Evolutionary conservation across 352 stramenopile genomes (phyloP), one percentile per base, ranked within the genome.

Genomic region (Phytophthora podocarpi): DNA sequence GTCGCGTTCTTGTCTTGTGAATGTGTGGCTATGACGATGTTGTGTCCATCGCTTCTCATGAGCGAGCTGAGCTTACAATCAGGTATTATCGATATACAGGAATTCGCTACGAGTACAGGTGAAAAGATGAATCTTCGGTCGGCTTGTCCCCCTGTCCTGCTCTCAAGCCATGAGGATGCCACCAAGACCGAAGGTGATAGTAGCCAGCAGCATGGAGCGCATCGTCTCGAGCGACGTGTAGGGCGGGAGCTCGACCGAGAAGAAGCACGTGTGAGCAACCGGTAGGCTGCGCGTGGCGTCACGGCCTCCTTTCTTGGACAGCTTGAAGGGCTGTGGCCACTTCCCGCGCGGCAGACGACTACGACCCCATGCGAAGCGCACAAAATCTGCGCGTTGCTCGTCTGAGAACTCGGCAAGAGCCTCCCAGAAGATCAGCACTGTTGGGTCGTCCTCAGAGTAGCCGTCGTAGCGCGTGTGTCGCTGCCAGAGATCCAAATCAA

Each of bases 211-310:
- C 73, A 97, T 96, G 43, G 82, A 88, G 24, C 77, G 82, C 91
- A 98, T 98, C 41, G 86, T 87, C 24, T 97, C 86, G 36, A 89
- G 78, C 2, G 87, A 98, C 34, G 81, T 94, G 73, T 98, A 98
- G 13, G 89, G 88, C 26, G 95, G 95, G 24, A 98, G 64, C 66
- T 98, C 95, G 47, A 98, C 82, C 21, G 89, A 96, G 69, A 98
- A 98, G 78, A 98, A 98, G 71, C 95, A 98, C 39, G 95, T 98
- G 73, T 98, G 95, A 28, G 90, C 93, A 8, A 98, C 89, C 0
- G 92, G 93, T n/a, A 98, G 67, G 34, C 87, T 93, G 20, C 83
- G 64, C 11, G 64, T 89, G 47, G 74, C 79, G 64, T 97, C 89
- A 18, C 89, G 86, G 2, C 88, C 90, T 40, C 85, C 83, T 61